Conservation (phyloP, 192 early-diverging fungal genomes). For the Funneliformis geosporum region DNA sequence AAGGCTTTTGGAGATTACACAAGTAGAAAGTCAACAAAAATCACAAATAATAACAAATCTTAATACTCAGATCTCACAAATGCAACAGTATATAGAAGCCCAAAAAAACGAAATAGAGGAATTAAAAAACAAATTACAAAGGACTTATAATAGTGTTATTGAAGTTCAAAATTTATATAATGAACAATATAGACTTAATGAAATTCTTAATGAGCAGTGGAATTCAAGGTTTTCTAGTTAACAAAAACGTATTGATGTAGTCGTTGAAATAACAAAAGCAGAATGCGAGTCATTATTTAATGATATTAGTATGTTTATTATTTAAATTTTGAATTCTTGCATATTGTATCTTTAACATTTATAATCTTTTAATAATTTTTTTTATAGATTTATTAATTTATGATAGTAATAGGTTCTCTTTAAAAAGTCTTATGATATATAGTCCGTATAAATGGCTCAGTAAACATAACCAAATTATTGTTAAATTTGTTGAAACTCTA, state of each 20-base stretch:
- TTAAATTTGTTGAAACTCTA: slow-evolving; percentile 11
- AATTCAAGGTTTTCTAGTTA: slow-evolving; percentile 18
- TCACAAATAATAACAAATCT: slow-evolving; percentile 8
- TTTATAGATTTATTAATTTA: slow-evolving; percentile 10
- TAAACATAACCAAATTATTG: slow-evolving; percentile 11
- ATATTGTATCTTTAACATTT: no score
- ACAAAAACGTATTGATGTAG: slow-evolving; percentile 8
- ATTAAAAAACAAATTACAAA: slow-evolving; percentile 17
- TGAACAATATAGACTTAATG: neutral
- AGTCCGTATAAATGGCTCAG: neutral
- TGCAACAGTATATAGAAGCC: neutral
- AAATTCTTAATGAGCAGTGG: slow-evolving; percentile 20
- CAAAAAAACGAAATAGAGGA: slow-evolving; percentile 9
- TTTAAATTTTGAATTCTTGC: no score
- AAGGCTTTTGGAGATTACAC: neutral
- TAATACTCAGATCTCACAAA: slow-evolving; percentile 4
- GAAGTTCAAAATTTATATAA: slow-evolving; percentile 10
- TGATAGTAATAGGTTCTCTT: slow-evolving; percentile 9
- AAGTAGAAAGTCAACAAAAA: slow-evolving; percentile 9
- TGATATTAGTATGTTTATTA: no score
- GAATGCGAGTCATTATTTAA: slow-evolving; percentile 9
- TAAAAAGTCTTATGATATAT: slow-evolving; percentile 17
- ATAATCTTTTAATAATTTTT: no score
- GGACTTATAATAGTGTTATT: neutral
- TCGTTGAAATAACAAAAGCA: slow-evolving; percentile 13